These are phyloP conservation scores for Tetradesmus obliquus DNA, from an alignment of 139 green algal genomes.

Conservation along the genomic window DNA sequence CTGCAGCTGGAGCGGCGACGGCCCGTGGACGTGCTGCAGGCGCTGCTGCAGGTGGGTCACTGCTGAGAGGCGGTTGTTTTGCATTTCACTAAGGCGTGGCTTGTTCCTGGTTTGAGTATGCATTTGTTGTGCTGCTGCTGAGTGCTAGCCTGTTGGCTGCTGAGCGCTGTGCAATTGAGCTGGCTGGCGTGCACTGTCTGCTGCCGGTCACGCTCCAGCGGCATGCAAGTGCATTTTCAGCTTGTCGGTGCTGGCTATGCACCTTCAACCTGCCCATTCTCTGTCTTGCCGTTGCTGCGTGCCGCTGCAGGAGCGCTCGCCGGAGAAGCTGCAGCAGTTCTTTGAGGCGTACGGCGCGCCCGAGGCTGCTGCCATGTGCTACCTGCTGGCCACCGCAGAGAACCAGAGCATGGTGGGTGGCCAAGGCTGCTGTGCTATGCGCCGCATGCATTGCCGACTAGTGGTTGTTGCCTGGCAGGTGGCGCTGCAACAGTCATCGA, in stretches of 20 bases:
- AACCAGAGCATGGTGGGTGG: constrained; percentile 29
- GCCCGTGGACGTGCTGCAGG: constrained; percentile 64
- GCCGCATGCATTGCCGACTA: too few species aligned
- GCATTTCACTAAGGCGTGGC: too few species aligned
- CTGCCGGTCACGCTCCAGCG: too few species aligned
- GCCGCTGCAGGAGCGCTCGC: constrained; percentile 59
- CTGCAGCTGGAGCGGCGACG: constrained; percentile 81
- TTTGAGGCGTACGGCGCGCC: constrained; percentile 82
- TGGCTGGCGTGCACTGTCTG: too few species aligned
- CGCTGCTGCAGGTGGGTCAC: constrained; percentile 71
- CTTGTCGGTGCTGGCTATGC: not conserved
- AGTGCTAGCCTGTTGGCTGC: too few species aligned
- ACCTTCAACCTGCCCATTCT: not conserved
- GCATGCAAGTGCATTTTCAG: too few species aligned
- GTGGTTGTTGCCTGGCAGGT: too few species aligned
- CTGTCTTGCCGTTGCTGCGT: not conserved
- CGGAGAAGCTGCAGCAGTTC: constrained; percentile 80
- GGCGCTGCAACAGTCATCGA: too few species aligned
- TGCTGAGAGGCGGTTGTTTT: too few species aligned
- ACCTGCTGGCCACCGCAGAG: constrained; percentile 72
- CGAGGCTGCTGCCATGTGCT: constrained; percentile 93
- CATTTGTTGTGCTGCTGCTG: too few species aligned
- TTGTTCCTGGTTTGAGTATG: too few species aligned
- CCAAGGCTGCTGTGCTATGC: not conserved
- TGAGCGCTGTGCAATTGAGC: too few species aligned